A percentile compares a stretch with the other conserved stretches of the same genome.
Conservation (phyloP, 1,284 basidiomycete genomes). For the Cryptococcus sp. region DNA sequence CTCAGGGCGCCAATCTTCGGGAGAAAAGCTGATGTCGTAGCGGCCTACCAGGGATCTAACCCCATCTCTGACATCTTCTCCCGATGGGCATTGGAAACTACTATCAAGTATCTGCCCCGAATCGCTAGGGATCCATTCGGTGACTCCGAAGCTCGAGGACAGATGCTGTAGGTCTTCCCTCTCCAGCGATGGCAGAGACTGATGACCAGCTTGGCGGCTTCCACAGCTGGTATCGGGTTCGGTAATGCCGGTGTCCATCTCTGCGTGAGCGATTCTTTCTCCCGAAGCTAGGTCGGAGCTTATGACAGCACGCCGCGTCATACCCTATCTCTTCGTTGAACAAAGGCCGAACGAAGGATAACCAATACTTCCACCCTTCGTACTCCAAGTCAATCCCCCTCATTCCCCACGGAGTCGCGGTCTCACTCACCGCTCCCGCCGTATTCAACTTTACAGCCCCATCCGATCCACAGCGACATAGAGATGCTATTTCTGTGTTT, state of each 20-base stretch:
- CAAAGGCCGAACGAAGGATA: conserved; percentile 83
- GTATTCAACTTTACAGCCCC: conserved; percentile 93
- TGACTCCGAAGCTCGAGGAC: conserved; percentile 76
- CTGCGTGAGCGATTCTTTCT: conserved; percentile 48
- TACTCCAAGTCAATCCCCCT: conserved; percentile 78
- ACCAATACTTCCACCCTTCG: conserved; percentile 66
- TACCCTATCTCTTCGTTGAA: conserved; percentile 80
- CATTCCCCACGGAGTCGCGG: conserved; percentile 85
- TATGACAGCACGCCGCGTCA: conserved; percentile 34
- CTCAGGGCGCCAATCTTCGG: neutral
- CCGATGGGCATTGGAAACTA: conserved; percentile 86
- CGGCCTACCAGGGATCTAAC: conserved; percentile 91
- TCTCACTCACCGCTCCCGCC: conserved; percentile 80
- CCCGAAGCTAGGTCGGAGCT: neutral
- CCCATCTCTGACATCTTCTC: conserved; percentile 96
- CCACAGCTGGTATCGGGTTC: conserved; percentile 89
- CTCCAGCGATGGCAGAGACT: conserved; percentile 11
- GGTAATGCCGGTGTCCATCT: conserved; percentile 90
- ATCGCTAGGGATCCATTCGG: conserved; percentile 68
- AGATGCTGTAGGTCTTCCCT: conserved; percentile 71
- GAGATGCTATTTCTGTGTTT: conserved; percentile 83
- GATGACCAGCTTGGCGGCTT: conserved; percentile 31
- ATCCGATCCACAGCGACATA: conserved; percentile 82
- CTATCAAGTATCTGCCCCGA: conserved; percentile 83
- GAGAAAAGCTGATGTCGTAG: conserved; percentile 6